A percentile compares a stretch with the other conserved stretches of the same genome.
These are phyloP conservation scores for Colletotrichum lupini DNA, from an alignment of 2,329 filamentous ascomycete genomes.

Conservation along the genomic window DNA sequence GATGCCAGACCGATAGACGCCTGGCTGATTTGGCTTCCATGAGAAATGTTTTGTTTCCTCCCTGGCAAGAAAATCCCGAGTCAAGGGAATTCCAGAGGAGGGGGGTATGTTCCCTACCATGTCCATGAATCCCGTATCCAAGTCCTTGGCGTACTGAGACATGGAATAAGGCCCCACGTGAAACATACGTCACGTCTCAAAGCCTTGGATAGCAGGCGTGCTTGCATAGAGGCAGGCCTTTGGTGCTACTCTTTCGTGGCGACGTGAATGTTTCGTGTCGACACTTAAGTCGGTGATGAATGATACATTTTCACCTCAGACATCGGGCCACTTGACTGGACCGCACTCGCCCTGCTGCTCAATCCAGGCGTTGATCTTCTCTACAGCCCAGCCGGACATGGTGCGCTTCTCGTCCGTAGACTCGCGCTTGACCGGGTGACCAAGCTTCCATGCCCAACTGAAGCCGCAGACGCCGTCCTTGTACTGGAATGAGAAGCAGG, in stretches of 20 bases:
- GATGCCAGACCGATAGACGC: neutral
- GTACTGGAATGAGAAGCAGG: slow-evolving; percentile 56
- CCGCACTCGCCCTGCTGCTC: slow-evolving; percentile 49
- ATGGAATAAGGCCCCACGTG: slow-evolving; percentile 8
- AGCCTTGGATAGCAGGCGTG: slow-evolving; percentile 20
- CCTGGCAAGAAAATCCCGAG: neutral
- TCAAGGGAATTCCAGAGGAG: neutral
- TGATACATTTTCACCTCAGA: slow-evolving; percentile 5
- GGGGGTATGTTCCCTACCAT: neutral
- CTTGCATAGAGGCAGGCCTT: neutral
- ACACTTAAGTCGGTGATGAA: neutral
- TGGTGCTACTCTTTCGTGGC: neutral
- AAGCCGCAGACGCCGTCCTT: slow-evolving; percentile 51
- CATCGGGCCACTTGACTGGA: slow-evolving; percentile 45
- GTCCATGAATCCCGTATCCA: slow-evolving; percentile 15
- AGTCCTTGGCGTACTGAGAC: slow-evolving; percentile 5
- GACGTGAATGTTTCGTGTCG: neutral
- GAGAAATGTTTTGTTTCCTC: neutral
- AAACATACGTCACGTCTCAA: slow-evolving; percentile 28
- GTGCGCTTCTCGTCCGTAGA: slow-evolving; percentile 43
- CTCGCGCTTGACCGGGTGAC: slow-evolving; percentile 48
- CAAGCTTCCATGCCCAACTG: slow-evolving; percentile 49
- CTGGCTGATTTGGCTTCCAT: neutral
- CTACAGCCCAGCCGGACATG: slow-evolving; percentile 55
- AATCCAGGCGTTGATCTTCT: slow-evolving; percentile 54